Base-by-base conservation (phyloP, 129 eudicot genomes). In the Escallonia herrerae region DNA sequence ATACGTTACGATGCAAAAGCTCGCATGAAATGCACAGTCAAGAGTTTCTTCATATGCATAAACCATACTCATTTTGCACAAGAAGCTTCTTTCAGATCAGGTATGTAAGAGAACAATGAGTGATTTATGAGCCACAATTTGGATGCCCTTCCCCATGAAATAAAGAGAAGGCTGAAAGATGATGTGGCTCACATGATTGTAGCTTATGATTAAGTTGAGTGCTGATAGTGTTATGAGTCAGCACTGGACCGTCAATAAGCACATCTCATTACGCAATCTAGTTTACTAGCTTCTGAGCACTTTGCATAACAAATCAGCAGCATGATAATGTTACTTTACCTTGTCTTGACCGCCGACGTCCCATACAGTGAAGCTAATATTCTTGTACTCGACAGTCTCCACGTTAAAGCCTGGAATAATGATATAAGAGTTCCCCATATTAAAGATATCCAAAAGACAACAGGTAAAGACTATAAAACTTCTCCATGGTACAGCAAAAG, bases 321-420 rank as follows among this genome's bases (percentile, higher is more conserved):
- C 56, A 51, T 8, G n/a, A 5, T 7, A 10, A 62, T 10, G 10
- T 44, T 57, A 56, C 64, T 41, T 48, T 74, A 77, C 82, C 82
- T 73, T 81, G 71, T 81, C 86, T 48, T 81, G 86, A 74, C 86
- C 82, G 39, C 86, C 86, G 70, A 77, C 86, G 77, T 81, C 86
- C 86, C 86, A 81, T 12, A 81, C 75, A 40, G 82, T 81, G 47
- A 81, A 81, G 72, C 82, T 81, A 55, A 77, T 81, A 68, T 81
- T 81, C 72, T 77, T 81, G 79, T 81, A 81, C 22, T 81, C 82
- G 44, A 81, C 82, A 12, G 82, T 81, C 66, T 81, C 85, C 40
- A 81, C 85, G 41, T 81, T 81, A 41, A 81, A 81, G 12, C 82
- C 80, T 81, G 82, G 55, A 63, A 58, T 2, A 45, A 43, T 7